Evolutionary conservation across 1,139 yeast genomes (phyloP).

Genomic region (Barnettozyma hawaiiensis): DNA sequence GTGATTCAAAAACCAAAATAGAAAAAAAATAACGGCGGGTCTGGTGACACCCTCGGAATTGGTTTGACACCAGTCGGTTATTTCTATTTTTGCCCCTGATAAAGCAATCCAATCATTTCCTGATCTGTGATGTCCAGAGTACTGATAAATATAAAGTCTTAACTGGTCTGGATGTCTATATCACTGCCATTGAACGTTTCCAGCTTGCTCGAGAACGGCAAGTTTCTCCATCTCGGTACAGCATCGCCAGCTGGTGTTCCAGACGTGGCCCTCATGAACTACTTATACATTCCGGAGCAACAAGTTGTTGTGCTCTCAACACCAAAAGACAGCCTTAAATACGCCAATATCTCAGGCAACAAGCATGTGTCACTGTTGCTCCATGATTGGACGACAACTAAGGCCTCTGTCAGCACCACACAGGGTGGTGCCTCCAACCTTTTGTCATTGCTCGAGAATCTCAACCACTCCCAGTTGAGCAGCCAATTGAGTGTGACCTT

Average conservation of each 20-base stretch:
- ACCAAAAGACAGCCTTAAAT: slow-evolving; percentile 64
- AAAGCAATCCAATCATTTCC: no score
- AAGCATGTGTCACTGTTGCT: slow-evolving; percentile 74
- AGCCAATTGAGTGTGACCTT: slow-evolving; percentile 76
- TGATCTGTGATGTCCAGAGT: no score
- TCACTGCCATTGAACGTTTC: slow-evolving; percentile 51
- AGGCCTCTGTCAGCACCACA: slow-evolving; percentile 29
- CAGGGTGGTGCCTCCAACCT: slow-evolving; percentile 28
- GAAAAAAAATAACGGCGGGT: no score
- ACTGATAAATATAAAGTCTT: no score
- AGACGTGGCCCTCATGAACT: slow-evolving; percentile 86
- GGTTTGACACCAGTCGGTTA: no score
- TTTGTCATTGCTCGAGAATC: slow-evolving; percentile 57
- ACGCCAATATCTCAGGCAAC: slow-evolving; percentile 56
- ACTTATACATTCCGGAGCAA: slow-evolving; percentile 50
- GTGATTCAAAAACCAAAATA: no score
- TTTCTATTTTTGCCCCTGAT: no score
- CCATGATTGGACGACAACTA: slow-evolving; percentile 81
- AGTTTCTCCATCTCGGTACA: slow-evolving; percentile 80
- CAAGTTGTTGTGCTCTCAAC: slow-evolving; percentile 60
- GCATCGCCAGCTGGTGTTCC: slow-evolving; percentile 57
- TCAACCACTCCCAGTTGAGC: slow-evolving; percentile 72
- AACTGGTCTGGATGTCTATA: not conserved
- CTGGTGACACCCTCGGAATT: no score
- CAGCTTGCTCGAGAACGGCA: slow-evolving; percentile 48